These are phyloP conservation scores for Pascua sp. DNA, from an alignment of 1,284 basidiomycete genomes.

Conservation along the genomic window DNA sequence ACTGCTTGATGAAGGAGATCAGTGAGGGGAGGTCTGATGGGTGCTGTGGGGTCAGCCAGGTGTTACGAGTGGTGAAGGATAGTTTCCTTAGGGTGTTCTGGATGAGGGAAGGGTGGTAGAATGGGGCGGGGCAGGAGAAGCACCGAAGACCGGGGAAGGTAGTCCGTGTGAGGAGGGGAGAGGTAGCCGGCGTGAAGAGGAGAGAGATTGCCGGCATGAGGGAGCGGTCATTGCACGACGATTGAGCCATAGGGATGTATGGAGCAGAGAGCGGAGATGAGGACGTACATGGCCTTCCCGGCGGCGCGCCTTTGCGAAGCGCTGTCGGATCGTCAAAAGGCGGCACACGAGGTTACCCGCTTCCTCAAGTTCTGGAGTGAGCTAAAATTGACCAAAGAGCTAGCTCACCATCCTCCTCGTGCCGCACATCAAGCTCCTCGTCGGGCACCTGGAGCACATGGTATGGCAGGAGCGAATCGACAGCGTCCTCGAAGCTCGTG, in stretches of 20 bases:
- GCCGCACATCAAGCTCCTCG: conserved; percentile 29
- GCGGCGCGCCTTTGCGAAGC: conserved; percentile 26
- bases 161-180: too few relatives aligned
- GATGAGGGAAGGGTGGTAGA: neutral
- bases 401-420: conserved; percentile 11
- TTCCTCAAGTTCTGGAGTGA: conserved; percentile 2
- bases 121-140: neutral
- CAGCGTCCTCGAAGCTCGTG: conserved; percentile 31
- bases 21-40: conserved; percentile 32
- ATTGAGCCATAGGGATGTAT: too few relatives aligned
- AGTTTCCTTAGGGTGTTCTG: too few relatives aligned
- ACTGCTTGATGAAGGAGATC: conserved; percentile 29
- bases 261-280: neutral
- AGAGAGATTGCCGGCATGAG: too few relatives aligned
- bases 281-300: conserved; percentile 30
- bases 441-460: conserved; percentile 45
- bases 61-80: too few relatives aligned
- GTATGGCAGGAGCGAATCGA: conserved; percentile 40
- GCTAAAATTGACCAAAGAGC: neutral
- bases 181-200: too few relatives aligned
- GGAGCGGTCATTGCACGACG: too few relatives aligned
- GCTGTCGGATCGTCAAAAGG: conserved; percentile 25
- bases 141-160: too few relatives aligned
- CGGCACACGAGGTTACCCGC: conserved; percentile 16
- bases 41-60: conserved; percentile 20